Conservation (phyloP, 805 yeast species). For the Yarrowia sp. region DNA sequence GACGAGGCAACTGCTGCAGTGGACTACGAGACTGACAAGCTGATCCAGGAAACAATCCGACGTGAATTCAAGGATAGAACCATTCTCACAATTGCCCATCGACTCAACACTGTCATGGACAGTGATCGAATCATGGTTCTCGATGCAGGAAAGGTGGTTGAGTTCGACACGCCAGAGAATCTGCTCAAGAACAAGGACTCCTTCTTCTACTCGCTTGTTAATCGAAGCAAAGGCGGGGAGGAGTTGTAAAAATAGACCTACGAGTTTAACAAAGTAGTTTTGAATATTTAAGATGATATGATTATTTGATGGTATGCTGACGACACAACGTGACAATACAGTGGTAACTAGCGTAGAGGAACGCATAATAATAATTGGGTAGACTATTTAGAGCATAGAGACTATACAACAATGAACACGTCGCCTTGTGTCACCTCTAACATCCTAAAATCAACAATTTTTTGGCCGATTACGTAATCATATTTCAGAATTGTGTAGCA, state of each 20-base stretch:
- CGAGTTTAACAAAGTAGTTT: background rate
- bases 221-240: constrained; percentile 22
- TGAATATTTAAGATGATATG: background rate
- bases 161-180: constrained; percentile 72
- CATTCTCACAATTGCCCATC: constrained; percentile 83
- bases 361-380: too few species aligned
- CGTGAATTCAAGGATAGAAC: constrained; percentile 70
- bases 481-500: background rate
- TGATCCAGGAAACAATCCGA: constrained; percentile 78
- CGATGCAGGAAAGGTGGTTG: constrained; percentile 73
- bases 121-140: constrained; percentile 76
- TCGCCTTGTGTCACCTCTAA: too few species aligned
- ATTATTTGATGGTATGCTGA: background rate
- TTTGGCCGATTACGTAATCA: background rate
- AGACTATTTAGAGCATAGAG: too few species aligned
- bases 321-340: too few species aligned
- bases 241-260: background rate
- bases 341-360: too few species aligned
- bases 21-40: constrained; percentile 77
- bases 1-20: constrained; percentile 87
- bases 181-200: constrained; percentile 48
- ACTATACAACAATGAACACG: too few species aligned
- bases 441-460: too few species aligned
- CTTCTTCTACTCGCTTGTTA: constrained; percentile 27
- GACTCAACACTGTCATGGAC: constrained; percentile 81